These are phyloP conservation scores for Saccharomyces uvarum DNA, from an alignment of 1,139 yeast species.

Conservation along the genomic window DNA sequence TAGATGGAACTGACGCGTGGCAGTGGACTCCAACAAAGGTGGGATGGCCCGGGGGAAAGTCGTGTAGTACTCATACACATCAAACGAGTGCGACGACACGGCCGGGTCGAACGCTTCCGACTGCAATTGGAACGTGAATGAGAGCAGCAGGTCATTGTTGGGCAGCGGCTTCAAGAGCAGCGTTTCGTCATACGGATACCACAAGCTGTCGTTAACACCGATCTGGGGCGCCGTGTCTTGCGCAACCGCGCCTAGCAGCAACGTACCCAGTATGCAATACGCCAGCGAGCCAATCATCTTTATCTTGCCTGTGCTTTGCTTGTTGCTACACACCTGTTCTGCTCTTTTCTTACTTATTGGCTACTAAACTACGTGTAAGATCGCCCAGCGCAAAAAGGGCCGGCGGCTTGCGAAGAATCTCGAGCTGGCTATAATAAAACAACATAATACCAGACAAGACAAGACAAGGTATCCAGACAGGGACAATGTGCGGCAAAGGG, in stretches of 20 bases:
- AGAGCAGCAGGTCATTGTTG: conserved; percentile 56
- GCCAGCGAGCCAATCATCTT: background rate
- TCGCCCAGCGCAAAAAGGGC: background rate
- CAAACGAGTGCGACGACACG: conserved; percentile 18
- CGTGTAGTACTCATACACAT: conserved; percentile 48
- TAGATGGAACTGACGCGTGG: conserved; percentile 68
- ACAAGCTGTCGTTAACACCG: conserved; percentile 4
- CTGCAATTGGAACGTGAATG: conserved; percentile 49
- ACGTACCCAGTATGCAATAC: background rate
- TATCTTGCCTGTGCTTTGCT: background rate
- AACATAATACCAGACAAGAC: background rate
- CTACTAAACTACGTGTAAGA: background rate
- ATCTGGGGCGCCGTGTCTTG: background rate
- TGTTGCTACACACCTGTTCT: background rate
- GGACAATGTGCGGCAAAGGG: background rate
- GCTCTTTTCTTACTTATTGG: background rate
- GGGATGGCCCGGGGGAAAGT: conserved; percentile 77
- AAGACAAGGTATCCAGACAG: background rate
- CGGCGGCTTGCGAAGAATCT: background rate
- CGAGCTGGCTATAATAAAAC: background rate
- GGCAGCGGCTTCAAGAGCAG: conserved; percentile 62
- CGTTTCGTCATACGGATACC: conserved; percentile 49
- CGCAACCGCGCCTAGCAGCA: background rate
- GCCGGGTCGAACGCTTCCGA: conserved; percentile 41
- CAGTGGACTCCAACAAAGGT: conserved; percentile 61